Evolutionary conservation across 2,329 filamentous ascomycete species (phyloP).

Genomic region (Aspergillus pseudoglaucus): DNA sequence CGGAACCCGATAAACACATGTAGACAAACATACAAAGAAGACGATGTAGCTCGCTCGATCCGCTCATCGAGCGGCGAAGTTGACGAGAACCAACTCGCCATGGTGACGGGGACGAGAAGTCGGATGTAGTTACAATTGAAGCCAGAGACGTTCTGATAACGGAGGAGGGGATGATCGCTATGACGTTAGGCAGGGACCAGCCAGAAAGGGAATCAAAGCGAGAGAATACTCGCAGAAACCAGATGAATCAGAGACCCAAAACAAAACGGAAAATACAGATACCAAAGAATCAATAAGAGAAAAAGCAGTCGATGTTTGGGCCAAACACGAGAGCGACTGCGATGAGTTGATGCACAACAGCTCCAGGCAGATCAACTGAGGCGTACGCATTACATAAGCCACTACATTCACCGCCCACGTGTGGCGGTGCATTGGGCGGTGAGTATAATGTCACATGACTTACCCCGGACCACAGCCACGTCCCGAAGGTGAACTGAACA

Average conservation of each 20-base stretch:
- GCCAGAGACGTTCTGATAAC: background rate
- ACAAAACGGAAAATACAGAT: background rate
- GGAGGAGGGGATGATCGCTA: conserved; percentile 7
- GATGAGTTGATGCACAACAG: conserved; percentile 1
- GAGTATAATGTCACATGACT: background rate
- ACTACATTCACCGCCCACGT: background rate
- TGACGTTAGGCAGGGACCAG: conserved; percentile 15
- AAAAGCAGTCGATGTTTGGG: background rate
- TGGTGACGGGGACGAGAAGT: conserved; percentile 47
- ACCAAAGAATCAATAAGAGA: background rate
- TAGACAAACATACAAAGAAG: conserved; percentile 65
- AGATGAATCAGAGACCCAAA: background rate
- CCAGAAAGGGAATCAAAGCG: background rate
- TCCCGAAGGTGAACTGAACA: no score
- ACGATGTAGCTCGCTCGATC: conserved; percentile 89
- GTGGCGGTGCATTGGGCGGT: background rate
- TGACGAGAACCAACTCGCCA: conserved; percentile 96
- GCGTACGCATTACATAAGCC: background rate
- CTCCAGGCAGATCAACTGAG: background rate
- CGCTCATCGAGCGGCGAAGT: conserved; percentile 93
- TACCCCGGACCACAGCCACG: background rate
- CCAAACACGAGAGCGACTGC: background rate
- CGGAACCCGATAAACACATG: background rate
- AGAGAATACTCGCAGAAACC: background rate
- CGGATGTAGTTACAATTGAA: conserved; percentile 2